Evolutionary conservation across 768 basidiomycete species (phyloP).

Genomic region (Trametes villosa): DNA sequence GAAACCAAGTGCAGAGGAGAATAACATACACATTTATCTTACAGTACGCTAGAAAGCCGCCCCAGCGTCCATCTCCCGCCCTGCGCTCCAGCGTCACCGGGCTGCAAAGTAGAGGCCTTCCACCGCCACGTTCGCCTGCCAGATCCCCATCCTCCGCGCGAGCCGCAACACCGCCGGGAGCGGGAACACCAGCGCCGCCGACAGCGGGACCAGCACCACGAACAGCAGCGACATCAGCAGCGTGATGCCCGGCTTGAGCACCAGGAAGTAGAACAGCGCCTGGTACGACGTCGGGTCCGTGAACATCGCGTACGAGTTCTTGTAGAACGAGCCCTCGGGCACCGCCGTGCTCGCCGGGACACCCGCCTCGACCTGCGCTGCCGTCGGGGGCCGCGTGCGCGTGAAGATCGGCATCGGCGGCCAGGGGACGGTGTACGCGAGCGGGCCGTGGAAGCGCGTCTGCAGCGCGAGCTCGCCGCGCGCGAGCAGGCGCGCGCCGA

Average conservation of each 20-base stretch:
- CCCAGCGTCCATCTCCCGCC: not conserved
- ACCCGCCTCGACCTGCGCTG: constrained; percentile 56
- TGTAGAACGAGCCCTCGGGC: constrained; percentile 76
- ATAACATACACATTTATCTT: constrained; percentile 19
- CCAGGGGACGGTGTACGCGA: constrained; percentile 63
- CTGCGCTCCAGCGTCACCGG: constrained; percentile 25
- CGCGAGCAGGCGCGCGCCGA: constrained; percentile 74
- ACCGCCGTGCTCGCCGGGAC: constrained; percentile 30
- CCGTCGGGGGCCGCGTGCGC: constrained; percentile 55
- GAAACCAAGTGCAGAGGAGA: not conserved
- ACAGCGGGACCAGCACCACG: constrained; percentile 58
- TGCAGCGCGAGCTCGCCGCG: constrained; percentile 77
- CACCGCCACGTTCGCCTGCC: constrained; percentile 84
- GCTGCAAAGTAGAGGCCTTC: constrained; percentile 62
- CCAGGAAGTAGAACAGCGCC: constrained; percentile 86
- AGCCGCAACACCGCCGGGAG: constrained; percentile 70
- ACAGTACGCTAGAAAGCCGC: constrained; percentile 17
- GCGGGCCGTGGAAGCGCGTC: constrained; percentile 67
- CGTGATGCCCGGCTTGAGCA: constrained; percentile 83
- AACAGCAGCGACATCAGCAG: constrained; percentile 62
- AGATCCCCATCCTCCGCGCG: constrained; percentile 67
- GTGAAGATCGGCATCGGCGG: constrained; percentile 78
- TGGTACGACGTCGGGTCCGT: constrained; percentile 83
- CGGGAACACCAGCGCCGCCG: constrained; percentile 63
- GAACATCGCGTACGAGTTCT: constrained; percentile 84